These are phyloP conservation scores for Metarhizium humberi DNA, from an alignment of 2,329 filamentous ascomycete genomes.

Conservation along the genomic window DNA sequence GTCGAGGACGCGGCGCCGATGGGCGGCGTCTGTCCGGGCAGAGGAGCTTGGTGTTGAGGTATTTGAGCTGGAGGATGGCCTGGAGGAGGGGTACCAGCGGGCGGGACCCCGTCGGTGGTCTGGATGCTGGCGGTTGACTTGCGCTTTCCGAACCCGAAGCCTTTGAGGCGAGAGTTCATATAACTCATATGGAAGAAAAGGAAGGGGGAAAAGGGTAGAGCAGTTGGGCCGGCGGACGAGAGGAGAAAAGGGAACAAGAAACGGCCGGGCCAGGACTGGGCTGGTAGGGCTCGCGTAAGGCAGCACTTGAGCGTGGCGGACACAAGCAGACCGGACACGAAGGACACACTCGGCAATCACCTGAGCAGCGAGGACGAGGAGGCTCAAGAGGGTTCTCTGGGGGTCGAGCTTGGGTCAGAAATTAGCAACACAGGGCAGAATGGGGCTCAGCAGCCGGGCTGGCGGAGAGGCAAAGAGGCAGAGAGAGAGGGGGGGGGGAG, in stretches of 20 bases:
- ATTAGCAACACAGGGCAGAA: constrained; percentile 3
- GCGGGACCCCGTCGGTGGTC: constrained; percentile 31
- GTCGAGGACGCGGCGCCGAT: constrained; percentile 34
- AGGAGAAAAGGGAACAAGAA: constrained; percentile 3
- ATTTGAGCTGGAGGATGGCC: constrained; percentile 32
- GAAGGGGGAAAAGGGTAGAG: constrained; percentile 8
- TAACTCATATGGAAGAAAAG: constrained; percentile 53
- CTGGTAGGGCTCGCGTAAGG: not conserved
- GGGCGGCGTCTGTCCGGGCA: constrained; percentile 21
- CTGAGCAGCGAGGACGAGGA: not conserved
- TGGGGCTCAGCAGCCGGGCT: constrained; percentile 2
- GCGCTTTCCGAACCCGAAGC: constrained; percentile 74
- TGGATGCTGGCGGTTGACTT: constrained; percentile 57
- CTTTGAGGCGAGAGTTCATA: constrained; percentile 71
- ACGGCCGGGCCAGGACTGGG: not conserved
- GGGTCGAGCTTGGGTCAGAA: constrained; percentile 2
- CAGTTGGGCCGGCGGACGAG: constrained; percentile 3
- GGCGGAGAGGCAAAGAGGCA: not conserved
- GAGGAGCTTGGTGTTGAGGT: constrained; percentile 33
- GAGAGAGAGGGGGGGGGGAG: not conserved
- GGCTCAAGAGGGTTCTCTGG: not conserved
- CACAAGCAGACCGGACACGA: not conserved
- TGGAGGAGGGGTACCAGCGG: constrained; percentile 26
- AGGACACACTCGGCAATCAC: not conserved
- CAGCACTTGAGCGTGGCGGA: not conserved